Evolutionary conservation across 805 yeast genomes (phyloP).

Genomic region (Sugiyamaella floridensis): DNA sequence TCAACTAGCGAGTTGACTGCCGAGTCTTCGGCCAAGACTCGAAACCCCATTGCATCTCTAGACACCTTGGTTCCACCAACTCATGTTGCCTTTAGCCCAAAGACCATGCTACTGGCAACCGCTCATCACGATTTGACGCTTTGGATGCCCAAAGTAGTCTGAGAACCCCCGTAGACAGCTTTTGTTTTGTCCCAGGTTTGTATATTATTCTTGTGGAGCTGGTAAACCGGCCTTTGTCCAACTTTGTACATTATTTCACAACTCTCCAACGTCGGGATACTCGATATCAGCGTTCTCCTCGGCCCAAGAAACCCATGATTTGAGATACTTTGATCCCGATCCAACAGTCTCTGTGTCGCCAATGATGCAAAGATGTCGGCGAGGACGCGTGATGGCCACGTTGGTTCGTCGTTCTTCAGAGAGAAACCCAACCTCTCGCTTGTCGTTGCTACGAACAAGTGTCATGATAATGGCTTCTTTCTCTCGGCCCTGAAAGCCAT

Average conservation of each 20-base stretch:
- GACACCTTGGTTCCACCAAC: slow-evolving; percentile 34
- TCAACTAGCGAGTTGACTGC: slow-evolving; percentile 28
- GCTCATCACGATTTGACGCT: slow-evolving; percentile 49
- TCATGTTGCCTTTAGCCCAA: slow-evolving; percentile 55
- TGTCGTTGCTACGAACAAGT: slow-evolving; percentile 72
- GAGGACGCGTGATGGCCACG: slow-evolving; percentile 90
- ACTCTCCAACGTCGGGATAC: slow-evolving; percentile 48
- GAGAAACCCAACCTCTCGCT: slow-evolving; percentile 71
- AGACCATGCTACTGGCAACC: slow-evolving; percentile 51
- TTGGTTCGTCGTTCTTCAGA: slow-evolving; percentile 73
- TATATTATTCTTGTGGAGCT: neutral
- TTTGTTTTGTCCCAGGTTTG: neutral
- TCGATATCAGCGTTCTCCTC: slow-evolving; percentile 60
- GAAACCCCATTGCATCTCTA: slow-evolving; percentile 21
- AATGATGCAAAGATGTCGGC: slow-evolving; percentile 73
- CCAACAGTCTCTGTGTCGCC: slow-evolving; percentile 77
- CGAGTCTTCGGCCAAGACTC: slow-evolving; percentile 12
- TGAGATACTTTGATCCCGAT: slow-evolving; percentile 38
- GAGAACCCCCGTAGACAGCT: no score
- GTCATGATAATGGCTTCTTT: slow-evolving; percentile 79
- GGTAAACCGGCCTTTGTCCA: neutral
- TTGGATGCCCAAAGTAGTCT: slow-evolving; percentile 32
- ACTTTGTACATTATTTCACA: slow-evolving; percentile 2
- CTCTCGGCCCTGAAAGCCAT: slow-evolving; percentile 96
- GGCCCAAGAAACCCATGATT: slow-evolving; percentile 63